Percentiles rank a stretch among this genome's conserved stretches.
These are phyloP conservation scores for Gynochthodes officinalis DNA, from an alignment of 257 asterid species.

Conservation along the genomic window DNA sequence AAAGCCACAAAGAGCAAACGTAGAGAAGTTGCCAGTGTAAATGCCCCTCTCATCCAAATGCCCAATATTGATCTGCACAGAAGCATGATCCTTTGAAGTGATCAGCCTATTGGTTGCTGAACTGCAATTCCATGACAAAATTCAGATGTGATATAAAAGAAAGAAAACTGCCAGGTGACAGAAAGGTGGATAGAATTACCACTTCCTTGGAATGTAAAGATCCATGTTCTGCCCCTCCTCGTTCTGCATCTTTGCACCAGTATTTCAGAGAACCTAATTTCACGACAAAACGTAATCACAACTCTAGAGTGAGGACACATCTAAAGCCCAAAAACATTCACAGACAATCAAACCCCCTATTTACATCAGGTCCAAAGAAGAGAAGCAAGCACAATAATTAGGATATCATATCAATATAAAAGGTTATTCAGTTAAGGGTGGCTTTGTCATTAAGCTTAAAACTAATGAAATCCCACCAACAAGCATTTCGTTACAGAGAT, in stretches of 20 bases:
- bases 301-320: not conserved
- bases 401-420: no score
- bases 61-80: conserved; percentile 77
- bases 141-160: not conserved
- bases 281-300: not conserved
- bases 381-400: not conserved
- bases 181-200: conserved; percentile 26
- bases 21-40: conserved; percentile 57
- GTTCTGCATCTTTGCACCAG: conserved; percentile 58
- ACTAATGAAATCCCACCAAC: not conserved
- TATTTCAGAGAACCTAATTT: conserved; percentile 7
- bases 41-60: conserved; percentile 76
- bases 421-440: no score
- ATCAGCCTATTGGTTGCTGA: conserved; percentile 87
- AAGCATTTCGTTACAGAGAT: not conserved
- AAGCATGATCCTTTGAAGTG: conserved; percentile 89
- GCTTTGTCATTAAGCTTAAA: not conserved
- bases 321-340: no score
- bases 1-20: conserved; percentile 88
- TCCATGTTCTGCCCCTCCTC: conserved; percentile 76
- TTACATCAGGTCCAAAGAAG: no score
- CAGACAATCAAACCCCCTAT: not conserved
- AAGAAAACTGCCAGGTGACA: not conserved
- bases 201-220: conserved; percentile 72
- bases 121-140: conserved; percentile 37